These are phyloP conservation scores for Meira nashicola DNA, from an alignment of 1,284 basidiomycete genomes.

Conservation along the genomic window DNA sequence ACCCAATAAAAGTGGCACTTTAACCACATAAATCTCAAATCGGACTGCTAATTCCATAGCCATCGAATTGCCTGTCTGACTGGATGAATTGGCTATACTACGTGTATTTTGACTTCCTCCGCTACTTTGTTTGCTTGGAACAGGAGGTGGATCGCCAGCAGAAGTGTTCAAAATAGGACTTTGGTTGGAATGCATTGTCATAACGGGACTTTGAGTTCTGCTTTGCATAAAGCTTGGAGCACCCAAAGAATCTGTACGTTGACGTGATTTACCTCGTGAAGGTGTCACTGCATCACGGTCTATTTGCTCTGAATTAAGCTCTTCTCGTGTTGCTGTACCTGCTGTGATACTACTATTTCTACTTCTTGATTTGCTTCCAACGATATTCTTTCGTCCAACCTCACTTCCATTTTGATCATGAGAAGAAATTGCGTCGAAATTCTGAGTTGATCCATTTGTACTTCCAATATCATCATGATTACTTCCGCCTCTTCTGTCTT, in stretches of 20 bases:
- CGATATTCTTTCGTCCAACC: neutral
- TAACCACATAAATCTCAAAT: conserved; percentile 52
- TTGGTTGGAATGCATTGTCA: neutral
- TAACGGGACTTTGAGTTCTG: neutral
- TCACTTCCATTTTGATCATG: neutral
- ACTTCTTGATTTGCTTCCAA: conserved; percentile 9
- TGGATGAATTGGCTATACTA: conserved; percentile 16
- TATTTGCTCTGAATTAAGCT: neutral
- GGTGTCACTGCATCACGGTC: conserved; percentile 17
- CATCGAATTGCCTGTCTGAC: conserved; percentile 5
- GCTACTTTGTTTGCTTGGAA: conserved; percentile 16
- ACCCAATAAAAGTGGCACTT: conserved; percentile 70
- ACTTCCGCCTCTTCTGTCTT: conserved; percentile 19
- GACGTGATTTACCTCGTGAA: conserved; percentile 21
- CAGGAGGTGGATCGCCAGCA: conserved; percentile 11
- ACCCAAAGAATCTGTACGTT: conserved; percentile 33
- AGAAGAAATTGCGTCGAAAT: neutral
- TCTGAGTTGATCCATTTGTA: neutral
- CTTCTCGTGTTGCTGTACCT: neutral
- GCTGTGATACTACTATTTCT: conserved; percentile 20
- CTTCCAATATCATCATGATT: conserved; percentile 3
- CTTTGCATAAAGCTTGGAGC: conserved; percentile 13
- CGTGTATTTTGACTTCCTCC: too few species aligned
- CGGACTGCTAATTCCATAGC: conserved; percentile 40
- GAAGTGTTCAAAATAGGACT: conserved; percentile 1